phyloP scores from a whole-genome alignment of 345 rosid genomes.

The Eucalyptus regnans region DNA sequence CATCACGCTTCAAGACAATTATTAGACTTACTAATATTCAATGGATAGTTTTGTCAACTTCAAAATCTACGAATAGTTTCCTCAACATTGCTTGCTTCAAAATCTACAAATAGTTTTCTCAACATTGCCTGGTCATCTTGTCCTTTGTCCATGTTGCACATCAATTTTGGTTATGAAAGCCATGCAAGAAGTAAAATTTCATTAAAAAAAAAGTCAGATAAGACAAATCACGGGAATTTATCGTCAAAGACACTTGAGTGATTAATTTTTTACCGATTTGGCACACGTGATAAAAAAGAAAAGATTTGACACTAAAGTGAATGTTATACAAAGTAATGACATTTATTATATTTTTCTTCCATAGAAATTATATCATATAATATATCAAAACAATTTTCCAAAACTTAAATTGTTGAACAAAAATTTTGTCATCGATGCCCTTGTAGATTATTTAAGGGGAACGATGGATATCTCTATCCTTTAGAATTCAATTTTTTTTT shows the following conservation, averaged over 20 bases:
- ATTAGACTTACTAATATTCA: too few relatives aligned
- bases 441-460: neutral
- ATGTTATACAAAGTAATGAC: rapidly evolving
- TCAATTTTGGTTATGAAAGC: neutral
- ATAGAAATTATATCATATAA: neutral
- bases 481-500: neutral
- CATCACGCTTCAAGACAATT: too few relatives aligned
- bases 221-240: neutral
- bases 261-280: neutral
- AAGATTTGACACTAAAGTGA: neutral
- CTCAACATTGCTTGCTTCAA: too few relatives aligned
- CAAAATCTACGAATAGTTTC: too few relatives aligned
- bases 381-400: neutral
- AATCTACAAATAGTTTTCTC: too few relatives aligned
- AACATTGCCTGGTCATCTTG: neutral
- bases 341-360: neutral
- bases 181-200: neutral
- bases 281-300: neutral
- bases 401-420: neutral
- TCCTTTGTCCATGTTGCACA: neutral
- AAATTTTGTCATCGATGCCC: neutral
- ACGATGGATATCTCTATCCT: neutral
- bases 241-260: neutral
- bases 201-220: neutral
- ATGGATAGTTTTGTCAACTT: too few relatives aligned